phyloP scores from a whole-genome alignment of 495 filamentous ascomycete genomes.

The Penicillium argentinense region DNA sequence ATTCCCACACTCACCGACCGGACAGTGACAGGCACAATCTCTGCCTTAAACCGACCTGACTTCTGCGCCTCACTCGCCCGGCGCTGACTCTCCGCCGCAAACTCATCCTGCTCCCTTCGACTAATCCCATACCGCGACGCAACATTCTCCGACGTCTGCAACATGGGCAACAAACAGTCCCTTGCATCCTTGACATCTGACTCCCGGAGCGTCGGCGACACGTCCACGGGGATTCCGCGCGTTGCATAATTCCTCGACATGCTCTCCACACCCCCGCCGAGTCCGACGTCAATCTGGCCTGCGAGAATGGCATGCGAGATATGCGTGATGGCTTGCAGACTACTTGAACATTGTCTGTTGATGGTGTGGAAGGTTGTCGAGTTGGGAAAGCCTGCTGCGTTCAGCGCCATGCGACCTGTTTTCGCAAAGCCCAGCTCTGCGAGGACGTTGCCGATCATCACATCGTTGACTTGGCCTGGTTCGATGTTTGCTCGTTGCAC shows the following conservation, averaged over 20 bases:
- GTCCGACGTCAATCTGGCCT: conserved; percentile 75
- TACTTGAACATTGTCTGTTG: conserved; percentile 89
- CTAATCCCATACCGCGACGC: conserved; percentile 74
- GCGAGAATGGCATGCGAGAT: conserved; percentile 74
- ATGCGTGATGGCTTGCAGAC: conserved; percentile 82
- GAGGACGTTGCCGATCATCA: conserved; percentile 76
- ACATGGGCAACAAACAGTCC: conserved; percentile 85
- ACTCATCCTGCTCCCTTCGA: conserved; percentile 71
- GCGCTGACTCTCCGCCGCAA: conserved; percentile 73
- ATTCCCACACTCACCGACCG: conserved; percentile 66
- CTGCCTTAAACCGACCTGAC: conserved; percentile 76
- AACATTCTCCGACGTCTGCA: conserved; percentile 88
- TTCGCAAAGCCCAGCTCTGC: conserved; percentile 81
- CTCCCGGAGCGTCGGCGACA: conserved; percentile 59
- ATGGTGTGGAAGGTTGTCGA: conserved; percentile 69
- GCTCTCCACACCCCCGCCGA: conserved; percentile 77
- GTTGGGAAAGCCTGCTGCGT: conserved; percentile 85
- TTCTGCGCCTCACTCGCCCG: conserved; percentile 79
- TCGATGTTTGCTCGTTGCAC: conserved; percentile 49
- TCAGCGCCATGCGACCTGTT: conserved; percentile 75
- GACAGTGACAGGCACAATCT: conserved; percentile 77
- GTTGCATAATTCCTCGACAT: conserved; percentile 71
- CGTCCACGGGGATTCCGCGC: conserved; percentile 67
- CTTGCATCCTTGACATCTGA: conserved; percentile 61
- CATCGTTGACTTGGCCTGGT: conserved; percentile 63